phyloP scores from a whole-genome alignment of 441 rosid species.

The Lepidium campestre region DNA sequence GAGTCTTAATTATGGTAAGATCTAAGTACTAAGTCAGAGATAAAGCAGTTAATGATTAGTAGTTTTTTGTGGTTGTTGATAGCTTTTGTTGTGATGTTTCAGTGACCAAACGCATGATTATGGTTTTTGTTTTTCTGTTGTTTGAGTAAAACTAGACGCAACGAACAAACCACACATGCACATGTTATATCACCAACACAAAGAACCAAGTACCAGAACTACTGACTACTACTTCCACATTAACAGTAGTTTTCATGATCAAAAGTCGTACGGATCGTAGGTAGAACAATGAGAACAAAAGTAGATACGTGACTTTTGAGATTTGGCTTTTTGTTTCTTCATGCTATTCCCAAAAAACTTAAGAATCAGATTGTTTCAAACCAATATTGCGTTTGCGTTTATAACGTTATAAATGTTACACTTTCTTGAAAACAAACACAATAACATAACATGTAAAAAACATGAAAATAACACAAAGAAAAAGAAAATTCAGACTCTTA shows the following conservation, averaged over 20 bases:
- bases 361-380: background rate
- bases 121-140: constrained; percentile 21
- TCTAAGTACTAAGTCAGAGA: constrained; percentile 3
- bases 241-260: constrained; percentile 13
- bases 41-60: constrained; percentile 1
- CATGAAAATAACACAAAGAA: too few species aligned
- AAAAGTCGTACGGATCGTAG: background rate
- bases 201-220: constrained; percentile 20
- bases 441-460: background rate
- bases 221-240: constrained; percentile 24
- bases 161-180: constrained; percentile 29
- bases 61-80: constrained; percentile 14
- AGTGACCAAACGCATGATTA: constrained; percentile 26
- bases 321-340: background rate
- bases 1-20: background rate
- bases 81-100: constrained; percentile 23
- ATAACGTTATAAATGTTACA: background rate
- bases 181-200: constrained; percentile 28
- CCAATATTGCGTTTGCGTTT: background rate
- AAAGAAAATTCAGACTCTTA: background rate
- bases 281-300: constrained; percentile 1
- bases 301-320: background rate
- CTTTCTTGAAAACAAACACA: background rate
- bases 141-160: constrained; percentile 28
- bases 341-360: background rate